phyloP scores from a whole-genome alignment of 139 green algal species.

The Chlamydomonas sp. region DNA sequence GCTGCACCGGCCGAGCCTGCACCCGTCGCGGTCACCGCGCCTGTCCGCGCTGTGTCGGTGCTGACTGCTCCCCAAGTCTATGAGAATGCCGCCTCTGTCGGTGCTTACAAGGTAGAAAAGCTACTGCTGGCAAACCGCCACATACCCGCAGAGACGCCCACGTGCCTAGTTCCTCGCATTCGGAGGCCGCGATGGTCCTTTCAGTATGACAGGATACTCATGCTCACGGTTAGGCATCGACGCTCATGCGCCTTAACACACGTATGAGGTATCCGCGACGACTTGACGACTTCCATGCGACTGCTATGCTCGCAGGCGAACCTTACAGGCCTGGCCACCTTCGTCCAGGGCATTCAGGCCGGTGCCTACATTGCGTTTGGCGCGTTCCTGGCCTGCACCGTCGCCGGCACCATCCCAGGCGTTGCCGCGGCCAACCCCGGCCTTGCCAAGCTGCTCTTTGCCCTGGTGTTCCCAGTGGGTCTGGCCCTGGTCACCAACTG shows the following conservation, averaged over 20 bases:
- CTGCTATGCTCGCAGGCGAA: not conserved
- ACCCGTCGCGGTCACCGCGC: not conserved
- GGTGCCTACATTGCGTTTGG: conserved; percentile 39
- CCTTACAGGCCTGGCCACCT: not conserved
- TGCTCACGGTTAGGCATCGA: not conserved
- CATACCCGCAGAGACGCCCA: too few relatives aligned
- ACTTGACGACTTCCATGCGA: not conserved
- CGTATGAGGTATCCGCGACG: not conserved
- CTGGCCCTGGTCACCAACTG: conserved; percentile 71
- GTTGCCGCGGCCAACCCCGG: conserved; percentile 71
- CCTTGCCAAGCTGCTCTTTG: conserved; percentile 63
- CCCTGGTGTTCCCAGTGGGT: conserved; percentile 76
- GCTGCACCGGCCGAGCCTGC: not conserved
- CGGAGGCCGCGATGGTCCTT: not conserved
- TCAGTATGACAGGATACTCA: not conserved
- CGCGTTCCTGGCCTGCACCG: conserved; percentile 21
- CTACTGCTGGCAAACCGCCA: too few relatives aligned
- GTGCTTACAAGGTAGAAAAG: conserved; percentile 5
- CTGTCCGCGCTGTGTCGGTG: conserved; percentile 23
- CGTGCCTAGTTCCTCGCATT: not conserved
- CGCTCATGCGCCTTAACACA: not conserved
- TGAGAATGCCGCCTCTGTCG: conserved; percentile 13
- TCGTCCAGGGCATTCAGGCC: conserved; percentile 40
- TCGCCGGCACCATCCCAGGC: conserved; percentile 44
- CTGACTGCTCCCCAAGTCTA: conserved; percentile 29